phyloP scores from a whole-genome alignment of 306 rosid species.

The Cercis canadensis region DNA sequence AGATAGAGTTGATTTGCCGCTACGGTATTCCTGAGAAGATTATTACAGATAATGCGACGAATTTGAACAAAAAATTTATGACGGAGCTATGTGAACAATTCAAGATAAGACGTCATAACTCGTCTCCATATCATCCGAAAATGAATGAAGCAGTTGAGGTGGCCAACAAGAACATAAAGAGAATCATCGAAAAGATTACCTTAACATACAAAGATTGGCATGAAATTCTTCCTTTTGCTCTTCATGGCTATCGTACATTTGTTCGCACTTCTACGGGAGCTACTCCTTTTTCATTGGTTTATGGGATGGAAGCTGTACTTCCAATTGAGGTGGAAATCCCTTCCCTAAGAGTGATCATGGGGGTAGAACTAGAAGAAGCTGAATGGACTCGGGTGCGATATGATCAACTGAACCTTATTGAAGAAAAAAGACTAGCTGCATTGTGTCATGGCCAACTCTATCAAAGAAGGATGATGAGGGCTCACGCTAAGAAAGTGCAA shows the following conservation, averaged over 20 bases:
- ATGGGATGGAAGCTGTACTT: neutral
- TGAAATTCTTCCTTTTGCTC: neutral
- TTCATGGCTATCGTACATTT: neutral
- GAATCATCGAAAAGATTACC: neutral
- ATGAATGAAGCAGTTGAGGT: neutral
- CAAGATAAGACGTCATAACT: neutral
- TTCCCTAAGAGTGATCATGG: neutral
- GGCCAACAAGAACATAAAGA: neutral
- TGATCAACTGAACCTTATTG: neutral
- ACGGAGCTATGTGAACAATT: neutral
- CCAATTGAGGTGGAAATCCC: neutral
- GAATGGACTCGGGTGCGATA: neutral
- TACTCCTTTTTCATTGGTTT: neutral
- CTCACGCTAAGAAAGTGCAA: neutral
- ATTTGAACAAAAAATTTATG: neutral
- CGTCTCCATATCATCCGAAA: neutral
- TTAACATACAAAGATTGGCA: neutral
- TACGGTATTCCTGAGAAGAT: neutral
- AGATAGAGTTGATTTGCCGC: neutral
- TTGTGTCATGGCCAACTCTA: neutral
- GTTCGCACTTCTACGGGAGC: neutral
- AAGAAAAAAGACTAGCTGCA: neutral
- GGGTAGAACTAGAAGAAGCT: neutral
- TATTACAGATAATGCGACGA: neutral
- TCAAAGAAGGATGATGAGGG: neutral